Conservation (phyloP, 1,284 basidiomycete genomes). For the Fomitopsis schrenkii region DNA sequence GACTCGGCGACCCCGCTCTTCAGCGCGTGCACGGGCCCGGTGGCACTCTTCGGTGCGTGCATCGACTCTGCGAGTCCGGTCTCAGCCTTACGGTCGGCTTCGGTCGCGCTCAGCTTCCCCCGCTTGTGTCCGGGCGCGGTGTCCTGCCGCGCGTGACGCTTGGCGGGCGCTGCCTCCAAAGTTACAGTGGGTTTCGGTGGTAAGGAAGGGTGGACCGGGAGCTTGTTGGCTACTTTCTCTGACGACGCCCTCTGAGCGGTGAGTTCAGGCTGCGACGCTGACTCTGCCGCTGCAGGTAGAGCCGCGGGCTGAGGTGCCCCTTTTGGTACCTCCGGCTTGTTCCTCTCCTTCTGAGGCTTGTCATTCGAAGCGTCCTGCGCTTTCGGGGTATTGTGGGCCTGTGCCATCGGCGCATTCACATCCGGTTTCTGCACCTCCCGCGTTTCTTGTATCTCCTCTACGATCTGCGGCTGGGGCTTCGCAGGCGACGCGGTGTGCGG, state of each 20-base stretch:
- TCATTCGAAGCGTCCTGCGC: background rate
- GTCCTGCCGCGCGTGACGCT: background rate
- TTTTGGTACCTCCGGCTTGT: background rate
- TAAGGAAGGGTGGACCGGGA: constrained; percentile 42
- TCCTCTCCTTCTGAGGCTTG: background rate
- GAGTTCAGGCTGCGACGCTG: background rate
- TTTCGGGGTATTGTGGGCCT: background rate
- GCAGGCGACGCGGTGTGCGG: background rate
- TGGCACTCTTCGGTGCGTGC: constrained; percentile 2
- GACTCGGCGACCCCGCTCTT: background rate
- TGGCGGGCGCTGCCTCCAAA: constrained; percentile 6
- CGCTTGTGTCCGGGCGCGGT: background rate
- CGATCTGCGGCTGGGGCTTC: background rate
- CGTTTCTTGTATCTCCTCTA: background rate
- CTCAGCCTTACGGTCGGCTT: background rate
- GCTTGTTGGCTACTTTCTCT: constrained; percentile 6
- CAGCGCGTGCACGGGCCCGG: constrained; percentile 1
- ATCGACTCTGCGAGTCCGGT: background rate
- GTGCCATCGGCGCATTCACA: background rate
- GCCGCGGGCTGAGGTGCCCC: background rate
- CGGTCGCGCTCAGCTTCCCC: background rate
- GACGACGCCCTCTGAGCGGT: constrained; percentile 6
- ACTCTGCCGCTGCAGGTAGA: background rate
- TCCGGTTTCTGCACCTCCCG: background rate
- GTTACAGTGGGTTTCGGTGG: constrained; percentile 39